A percentile compares a stretch with the other conserved stretches of the same genome.
These are phyloP conservation scores for Darksidea phi DNA, from an alignment of 495 filamentous ascomycete genomes.

Conservation along the genomic window DNA sequence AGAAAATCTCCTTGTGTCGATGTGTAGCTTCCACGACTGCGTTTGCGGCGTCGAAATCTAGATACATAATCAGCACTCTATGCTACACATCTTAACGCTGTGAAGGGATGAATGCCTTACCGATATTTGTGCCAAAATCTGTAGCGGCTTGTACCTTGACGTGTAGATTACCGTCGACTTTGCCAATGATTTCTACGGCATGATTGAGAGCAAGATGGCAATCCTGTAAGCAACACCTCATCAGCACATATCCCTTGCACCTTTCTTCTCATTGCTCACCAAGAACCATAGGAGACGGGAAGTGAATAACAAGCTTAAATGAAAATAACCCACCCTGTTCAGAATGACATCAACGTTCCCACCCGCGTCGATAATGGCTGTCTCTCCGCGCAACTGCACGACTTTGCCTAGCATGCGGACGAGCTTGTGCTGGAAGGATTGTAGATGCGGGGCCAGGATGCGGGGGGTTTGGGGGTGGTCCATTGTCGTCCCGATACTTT, in stretches of 20 bases:
- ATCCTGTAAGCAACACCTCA: no score
- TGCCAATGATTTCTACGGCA: slow-evolving; percentile 85
- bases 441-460: slow-evolving; percentile 45
- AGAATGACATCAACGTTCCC: slow-evolving; percentile 71
- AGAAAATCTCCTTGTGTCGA: slow-evolving; percentile 76
- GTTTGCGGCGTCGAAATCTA: slow-evolving; percentile 78
- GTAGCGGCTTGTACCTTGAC: slow-evolving; percentile 71
- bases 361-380: slow-evolving; percentile 70
- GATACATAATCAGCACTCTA: not conserved
- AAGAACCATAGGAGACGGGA: not conserved
- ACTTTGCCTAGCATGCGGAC: slow-evolving; percentile 89
- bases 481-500: slow-evolving; percentile 3
- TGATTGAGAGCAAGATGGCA: slow-evolving; percentile 74
- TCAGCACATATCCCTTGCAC: no score
- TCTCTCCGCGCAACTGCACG: slow-evolving; percentile 73
- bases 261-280: no score
- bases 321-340: slow-evolving; percentile 58
- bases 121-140: slow-evolving; percentile 74
- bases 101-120: slow-evolving; percentile 46
- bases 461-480: slow-evolving; percentile 45
- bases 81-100: not conserved
- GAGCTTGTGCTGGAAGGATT: slow-evolving; percentile 49
- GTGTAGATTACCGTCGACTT: slow-evolving; percentile 76
- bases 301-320: not conserved
- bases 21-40: slow-evolving; percentile 88